These are phyloP conservation scores for Fusarium agapanthi DNA, from an alignment of 2,329 filamentous ascomycete genomes.

Conservation along the genomic window DNA sequence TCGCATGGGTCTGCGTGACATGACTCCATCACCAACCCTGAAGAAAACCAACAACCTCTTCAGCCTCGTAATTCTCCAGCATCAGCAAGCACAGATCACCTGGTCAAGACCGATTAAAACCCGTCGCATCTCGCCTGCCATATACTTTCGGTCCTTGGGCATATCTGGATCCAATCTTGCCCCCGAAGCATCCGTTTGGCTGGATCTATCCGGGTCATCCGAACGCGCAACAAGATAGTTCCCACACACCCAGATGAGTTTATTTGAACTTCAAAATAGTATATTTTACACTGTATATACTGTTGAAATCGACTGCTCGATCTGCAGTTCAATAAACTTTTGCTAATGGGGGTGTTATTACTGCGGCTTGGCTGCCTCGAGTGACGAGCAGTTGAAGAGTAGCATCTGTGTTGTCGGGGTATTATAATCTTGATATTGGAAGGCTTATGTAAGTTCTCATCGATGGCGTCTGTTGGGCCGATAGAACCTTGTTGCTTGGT, in stretches of 20 bases:
- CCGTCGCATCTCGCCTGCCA: not conserved
- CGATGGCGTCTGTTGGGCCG: not conserved
- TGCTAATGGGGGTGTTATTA: accelerated
- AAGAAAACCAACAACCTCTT: not conserved
- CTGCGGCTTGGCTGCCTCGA: not conserved
- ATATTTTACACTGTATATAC: not conserved
- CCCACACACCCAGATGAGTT: not conserved
- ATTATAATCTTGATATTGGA: not conserved
- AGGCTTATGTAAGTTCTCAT: not conserved
- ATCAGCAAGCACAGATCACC: not conserved
- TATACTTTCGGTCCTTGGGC: not conserved
- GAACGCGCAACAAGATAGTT: not conserved
- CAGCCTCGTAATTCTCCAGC: not conserved
- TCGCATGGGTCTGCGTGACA: accelerated
- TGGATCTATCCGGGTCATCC: conserved; percentile 1
- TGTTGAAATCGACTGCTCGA: accelerated
- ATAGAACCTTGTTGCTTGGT: no score
- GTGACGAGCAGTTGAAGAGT: not conserved
- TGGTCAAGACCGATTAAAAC: not conserved
- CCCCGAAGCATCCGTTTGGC: not conserved
- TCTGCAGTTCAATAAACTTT: accelerated
- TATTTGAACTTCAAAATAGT: not conserved
- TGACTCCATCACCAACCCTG: not conserved
- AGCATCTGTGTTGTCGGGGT: not conserved
- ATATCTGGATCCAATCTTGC: not conserved